Evolutionary conservation across 2,329 filamentous ascomycete genomes (phyloP), one percentile per base, ranked within the genome.

Genomic region (Cytospora piceicola): DNA sequence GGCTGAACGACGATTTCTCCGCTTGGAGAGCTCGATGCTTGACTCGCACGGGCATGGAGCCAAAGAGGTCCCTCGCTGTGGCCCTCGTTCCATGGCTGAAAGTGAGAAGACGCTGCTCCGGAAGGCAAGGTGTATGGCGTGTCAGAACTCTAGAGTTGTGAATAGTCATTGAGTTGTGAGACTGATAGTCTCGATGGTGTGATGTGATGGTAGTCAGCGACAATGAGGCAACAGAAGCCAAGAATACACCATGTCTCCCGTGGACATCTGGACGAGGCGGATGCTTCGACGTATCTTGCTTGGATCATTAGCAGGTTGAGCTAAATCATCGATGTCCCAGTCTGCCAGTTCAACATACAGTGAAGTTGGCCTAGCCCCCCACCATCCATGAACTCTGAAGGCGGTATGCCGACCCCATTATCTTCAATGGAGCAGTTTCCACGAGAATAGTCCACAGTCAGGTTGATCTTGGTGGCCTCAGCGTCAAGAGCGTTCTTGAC

Each of bases 401-500:
- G 86, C 1, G 81, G 75, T 55, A 99, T 96, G 0, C 95, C 95
- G 20, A 80, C 64, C 1, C 95, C 95, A 77, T 98, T 85, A 74
- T 99, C 95, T 73, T 96, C 91, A 6, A 97, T 85, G 0, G 83
- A 82, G 76, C 94, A 97, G 70, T 85, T 87, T 6, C 93, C 94
- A 29, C 89, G 88, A 61, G 78, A 76, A 74, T 92, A 93, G 77
- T 97, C 91, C 27, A 97, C 80, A 0, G 83, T 84, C 63, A 96
- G 81, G 61, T 85, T 85, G 68, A 97, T 78, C 63, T 83, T 90
- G 39, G 81, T 83, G 20, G 94, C 89, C 55, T 80, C 79, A 4
- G 93, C 92, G 79, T 99, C 95, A 15, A 99, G 82, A 0, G 93
- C 87, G 75, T 99, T 99, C 75, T 90, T 88, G 30, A 96, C 71